These are phyloP conservation scores for Annulohypoxylon moriforme DNA, from an alignment of 495 filamentous ascomycete species.

Conservation along the genomic window DNA sequence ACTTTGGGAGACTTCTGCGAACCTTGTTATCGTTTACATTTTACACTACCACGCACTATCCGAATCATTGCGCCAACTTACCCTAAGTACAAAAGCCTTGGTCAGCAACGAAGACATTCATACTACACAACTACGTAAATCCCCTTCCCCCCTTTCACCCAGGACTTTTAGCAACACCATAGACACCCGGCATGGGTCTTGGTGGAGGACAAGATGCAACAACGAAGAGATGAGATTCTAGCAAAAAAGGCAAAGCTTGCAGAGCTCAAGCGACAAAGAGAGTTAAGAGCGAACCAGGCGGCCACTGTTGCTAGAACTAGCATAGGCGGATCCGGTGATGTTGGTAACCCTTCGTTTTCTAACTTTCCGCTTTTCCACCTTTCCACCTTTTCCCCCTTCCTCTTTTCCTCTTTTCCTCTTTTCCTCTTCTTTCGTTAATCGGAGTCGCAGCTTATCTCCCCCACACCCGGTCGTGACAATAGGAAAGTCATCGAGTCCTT, in stretches of 20 bases:
- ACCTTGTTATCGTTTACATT: neutral
- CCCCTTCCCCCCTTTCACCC: neutral
- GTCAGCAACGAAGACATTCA: neutral
- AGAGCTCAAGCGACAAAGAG: slow-evolving; percentile 92
- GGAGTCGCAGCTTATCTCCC: slow-evolving; percentile 68
- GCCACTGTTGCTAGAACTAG: slow-evolving; percentile 70
- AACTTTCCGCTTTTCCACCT: neutral
- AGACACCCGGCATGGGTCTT: slow-evolving; percentile 53
- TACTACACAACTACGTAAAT: neutral
- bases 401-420: too few relatives aligned
- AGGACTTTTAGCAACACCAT: neutral
- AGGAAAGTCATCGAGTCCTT: slow-evolving; percentile 84
- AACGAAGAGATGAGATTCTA: slow-evolving; percentile 91
- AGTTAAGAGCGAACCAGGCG: slow-evolving; percentile 78
- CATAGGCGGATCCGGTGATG: slow-evolving; percentile 62
- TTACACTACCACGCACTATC: neutral
- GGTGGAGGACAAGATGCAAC: slow-evolving; percentile 69
- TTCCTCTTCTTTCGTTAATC: slow-evolving; percentile 46
- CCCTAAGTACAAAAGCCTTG: neutral
- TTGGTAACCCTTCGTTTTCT: slow-evolving; percentile 46
- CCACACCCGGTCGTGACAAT: slow-evolving; percentile 76
- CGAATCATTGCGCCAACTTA: neutral
- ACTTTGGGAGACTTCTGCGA: neutral
- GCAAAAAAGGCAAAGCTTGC: slow-evolving; percentile 95
- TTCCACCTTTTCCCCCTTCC: too few relatives aligned